Percentiles rank a stretch among this genome's conserved stretches.
These are phyloP conservation scores for Angophora floribunda DNA, from an alignment of 345 rosid species.

Conservation along the genomic window DNA sequence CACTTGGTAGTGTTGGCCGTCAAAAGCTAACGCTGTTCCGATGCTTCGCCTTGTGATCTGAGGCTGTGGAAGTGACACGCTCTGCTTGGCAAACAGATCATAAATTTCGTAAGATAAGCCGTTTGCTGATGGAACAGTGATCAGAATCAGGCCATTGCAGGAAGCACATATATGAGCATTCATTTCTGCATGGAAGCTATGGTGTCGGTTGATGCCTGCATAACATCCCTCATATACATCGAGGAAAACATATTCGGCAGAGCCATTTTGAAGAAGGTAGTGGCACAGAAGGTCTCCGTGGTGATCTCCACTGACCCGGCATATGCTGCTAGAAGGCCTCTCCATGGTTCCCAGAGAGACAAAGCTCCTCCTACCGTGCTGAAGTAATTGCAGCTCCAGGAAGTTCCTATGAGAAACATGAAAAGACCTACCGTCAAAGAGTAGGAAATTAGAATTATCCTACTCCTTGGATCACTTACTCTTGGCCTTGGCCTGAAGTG, in stretches of 20 bases:
- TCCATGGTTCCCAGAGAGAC: neutral
- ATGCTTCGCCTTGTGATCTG: conserved; percentile 7
- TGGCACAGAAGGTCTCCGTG: conserved; percentile 5
- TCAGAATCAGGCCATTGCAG: conserved; percentile 8
- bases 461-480: neutral
- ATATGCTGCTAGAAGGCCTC: neutral
- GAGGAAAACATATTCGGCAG: conserved; percentile 5
- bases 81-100: conserved; percentile 1
- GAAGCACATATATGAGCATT: conserved; percentile 3
- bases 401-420: neutral
- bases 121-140: neutral
- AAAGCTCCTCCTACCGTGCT: neutral
- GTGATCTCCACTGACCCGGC: neutral
- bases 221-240: neutral
- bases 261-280: conserved; percentile 9
- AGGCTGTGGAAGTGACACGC: conserved; percentile 6
- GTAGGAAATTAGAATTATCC: neutral
- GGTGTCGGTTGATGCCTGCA: neutral
- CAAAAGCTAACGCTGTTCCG: conserved; percentile 7
- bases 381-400: neutral
- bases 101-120: neutral
- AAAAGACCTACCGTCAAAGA: neutral
- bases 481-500: neutral
- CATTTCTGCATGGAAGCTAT: conserved; percentile 1
- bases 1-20: conserved; percentile 7